Base-by-base conservation (phyloP, 306 rosid species). In the Hippophae tibetana region DNA sequence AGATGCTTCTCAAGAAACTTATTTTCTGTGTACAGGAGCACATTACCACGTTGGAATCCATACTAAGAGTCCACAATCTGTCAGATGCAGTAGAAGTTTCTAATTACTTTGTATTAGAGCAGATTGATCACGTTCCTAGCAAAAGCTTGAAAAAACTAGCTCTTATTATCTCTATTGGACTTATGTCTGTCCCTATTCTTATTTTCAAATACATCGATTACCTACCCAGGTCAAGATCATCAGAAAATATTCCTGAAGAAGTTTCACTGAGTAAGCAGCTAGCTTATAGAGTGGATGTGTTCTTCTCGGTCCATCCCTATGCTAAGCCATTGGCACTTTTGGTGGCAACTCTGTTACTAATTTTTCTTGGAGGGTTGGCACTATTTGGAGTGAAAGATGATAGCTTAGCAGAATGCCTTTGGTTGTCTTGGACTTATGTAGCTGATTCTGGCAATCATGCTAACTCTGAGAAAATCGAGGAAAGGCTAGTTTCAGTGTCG, bases 391-490 rank as follows among this genome's bases (percentile, higher is more conserved):
- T 86, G 56, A 89, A 85, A 46, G 78, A 84, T 18, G 87, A 84
- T 52, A 70, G 69, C 76, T 73, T 89, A 44, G 77, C 69, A 0
- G 81, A 86, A 57, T 83, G 95, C 69, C 95, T 89, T 62, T 89
- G 95, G 97, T 65, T 89, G 62, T 89, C 97, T 7, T 89, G 97
- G 97, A 83, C 92, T 45, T 86, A 81, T 59, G 80, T 89, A 54
- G 97, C 97, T 70, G 87, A 80, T 78, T 83, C 97, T 13, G 97
- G 97, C 70, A 89, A 81, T 73, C 97, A 89, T 50, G 77, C 97
- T 51, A 81, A 64, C 66, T 89, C 95, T 59, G 78, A 86, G 70
- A 76, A 89, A 44, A 10, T 79, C 47, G 81, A 87, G 18, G 82
- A 85, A n/a, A 86, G 85, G 78, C 73, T 89, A 44, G 97, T 86